Evolutionary conservation across 2,329 filamentous ascomycete species (phyloP).

Genomic region (Alternaria ethzedia): DNA sequence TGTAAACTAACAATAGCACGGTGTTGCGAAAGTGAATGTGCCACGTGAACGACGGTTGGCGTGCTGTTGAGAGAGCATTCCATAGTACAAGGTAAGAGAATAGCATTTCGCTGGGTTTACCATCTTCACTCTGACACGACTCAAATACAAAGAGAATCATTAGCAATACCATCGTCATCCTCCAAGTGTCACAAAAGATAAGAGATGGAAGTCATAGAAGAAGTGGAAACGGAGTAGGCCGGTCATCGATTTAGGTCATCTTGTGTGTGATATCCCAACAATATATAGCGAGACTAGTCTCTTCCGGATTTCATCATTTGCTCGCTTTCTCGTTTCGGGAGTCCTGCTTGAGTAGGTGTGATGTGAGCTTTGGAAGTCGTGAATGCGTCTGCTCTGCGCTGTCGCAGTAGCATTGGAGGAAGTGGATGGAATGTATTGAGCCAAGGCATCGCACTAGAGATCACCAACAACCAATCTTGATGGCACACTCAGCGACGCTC

Average conservation of each 20-base stretch:
- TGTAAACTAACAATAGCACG: constrained; percentile 10
- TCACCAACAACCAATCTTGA: background rate
- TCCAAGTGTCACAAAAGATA: background rate
- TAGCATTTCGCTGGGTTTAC: background rate
- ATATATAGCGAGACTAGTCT: background rate
- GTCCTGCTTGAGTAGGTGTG: background rate
- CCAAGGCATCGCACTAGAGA: background rate
- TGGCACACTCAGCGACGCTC: background rate
- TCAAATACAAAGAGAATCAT: background rate
- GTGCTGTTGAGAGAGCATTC: background rate
- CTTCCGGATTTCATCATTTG: background rate
- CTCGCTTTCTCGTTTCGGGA: background rate
- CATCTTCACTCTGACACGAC: background rate
- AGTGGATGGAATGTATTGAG: background rate
- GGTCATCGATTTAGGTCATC: background rate
- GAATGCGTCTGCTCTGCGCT: background rate
- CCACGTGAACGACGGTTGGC: background rate
- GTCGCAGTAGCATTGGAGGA: background rate
- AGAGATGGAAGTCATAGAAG: background rate
- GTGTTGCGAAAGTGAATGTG: background rate
- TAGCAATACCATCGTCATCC: background rate
- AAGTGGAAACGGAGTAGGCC: background rate
- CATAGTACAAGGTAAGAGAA: background rate
- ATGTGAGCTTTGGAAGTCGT: background rate
- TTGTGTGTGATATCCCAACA: background rate